Percentiles rank a stretch among this genome's conserved stretches.
These are phyloP conservation scores for Pterocarpus santalinus DNA, from an alignment of 306 rosid species.

Conservation along the genomic window DNA sequence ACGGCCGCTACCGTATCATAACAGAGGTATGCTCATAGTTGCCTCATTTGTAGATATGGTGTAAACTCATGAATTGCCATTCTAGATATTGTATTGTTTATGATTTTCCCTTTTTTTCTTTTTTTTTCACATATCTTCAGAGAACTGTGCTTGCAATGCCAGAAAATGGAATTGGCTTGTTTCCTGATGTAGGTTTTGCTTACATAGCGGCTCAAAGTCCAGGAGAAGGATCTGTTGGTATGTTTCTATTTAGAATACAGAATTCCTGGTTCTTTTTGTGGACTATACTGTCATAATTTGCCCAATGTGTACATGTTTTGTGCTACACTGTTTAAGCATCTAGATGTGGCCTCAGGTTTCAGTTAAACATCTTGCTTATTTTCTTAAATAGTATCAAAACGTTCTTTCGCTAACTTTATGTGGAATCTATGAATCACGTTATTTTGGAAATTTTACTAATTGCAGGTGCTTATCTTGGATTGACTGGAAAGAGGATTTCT, in stretches of 20 bases:
- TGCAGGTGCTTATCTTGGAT: conserved; percentile 93
- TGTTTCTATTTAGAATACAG: conserved; percentile 29
- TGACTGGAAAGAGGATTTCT: conserved; percentile 92
- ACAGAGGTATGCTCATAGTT: conserved; percentile 74
- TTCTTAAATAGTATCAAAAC: conserved; percentile 22
- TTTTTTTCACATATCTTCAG: conserved; percentile 53
- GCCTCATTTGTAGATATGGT: conserved; percentile 12
- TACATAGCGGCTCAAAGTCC: conserved; percentile 94
- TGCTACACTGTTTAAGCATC: conserved; percentile 29
- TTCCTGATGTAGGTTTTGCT: conserved; percentile 97
- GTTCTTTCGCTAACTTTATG: conserved; percentile 35
- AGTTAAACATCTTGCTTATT: neutral
- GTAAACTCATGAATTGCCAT: conserved; percentile 18
- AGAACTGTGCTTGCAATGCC: conserved; percentile 98
- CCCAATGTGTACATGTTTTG: conserved; percentile 16
- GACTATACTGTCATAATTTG: conserved; percentile 11
- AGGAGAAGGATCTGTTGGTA: conserved; percentile 98
- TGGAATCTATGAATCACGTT: conserved; percentile 25
- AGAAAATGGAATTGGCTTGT: conserved; percentile 97
- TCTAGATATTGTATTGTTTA: conserved; percentile 38
- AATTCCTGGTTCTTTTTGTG: conserved; percentile 39
- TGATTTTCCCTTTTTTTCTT: conserved; percentile 15
- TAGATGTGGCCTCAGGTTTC: conserved; percentile 10
- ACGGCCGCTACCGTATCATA: conserved; percentile 87
- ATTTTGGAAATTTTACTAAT: conserved; percentile 33